These are phyloP conservation scores for Hygrophila difformis DNA, from an alignment of 257 asterid species.

Conservation along the genomic window DNA sequence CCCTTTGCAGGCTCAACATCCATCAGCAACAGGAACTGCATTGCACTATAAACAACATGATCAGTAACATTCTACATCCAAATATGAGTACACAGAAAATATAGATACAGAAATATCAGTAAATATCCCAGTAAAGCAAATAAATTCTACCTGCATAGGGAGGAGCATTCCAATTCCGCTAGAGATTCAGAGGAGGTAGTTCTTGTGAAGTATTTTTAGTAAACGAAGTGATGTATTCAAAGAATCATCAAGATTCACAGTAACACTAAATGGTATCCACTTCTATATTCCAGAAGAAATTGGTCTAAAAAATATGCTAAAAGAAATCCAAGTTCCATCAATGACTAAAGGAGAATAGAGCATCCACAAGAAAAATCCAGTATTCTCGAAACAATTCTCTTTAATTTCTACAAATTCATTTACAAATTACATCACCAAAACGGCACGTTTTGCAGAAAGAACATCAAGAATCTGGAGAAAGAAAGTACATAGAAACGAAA, in stretches of 20 bases:
- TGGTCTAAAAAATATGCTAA: too few relatives aligned
- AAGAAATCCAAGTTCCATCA: too few relatives aligned
- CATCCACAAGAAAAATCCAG: too few relatives aligned
- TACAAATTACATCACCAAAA: slow-evolving; percentile 21
- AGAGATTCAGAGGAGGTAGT: slow-evolving; percentile 17
- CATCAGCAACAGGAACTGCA: slow-evolving; percentile 21
- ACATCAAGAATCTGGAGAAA: slow-evolving; percentile 6
- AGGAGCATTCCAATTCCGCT: slow-evolving; percentile 42
- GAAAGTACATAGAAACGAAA: slow-evolving; percentile 13
- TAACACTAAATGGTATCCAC: slow-evolving; percentile 15
- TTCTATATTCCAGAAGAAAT: too few relatives aligned
- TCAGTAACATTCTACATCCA: slow-evolving; percentile 16
- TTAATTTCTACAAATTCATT: slow-evolving; percentile 6
- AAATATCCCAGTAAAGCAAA: slow-evolving; percentile 24
- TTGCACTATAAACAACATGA: slow-evolving; percentile 20
- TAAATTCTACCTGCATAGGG: slow-evolving; percentile 40
- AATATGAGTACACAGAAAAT: slow-evolving; percentile 11
- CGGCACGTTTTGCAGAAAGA: slow-evolving; percentile 17
- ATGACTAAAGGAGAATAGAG: too few relatives aligned
- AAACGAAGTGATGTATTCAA: slow-evolving; percentile 20
- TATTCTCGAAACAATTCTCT: slow-evolving; percentile 11
- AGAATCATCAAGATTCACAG: slow-evolving; percentile 15
- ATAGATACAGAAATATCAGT: background rate
- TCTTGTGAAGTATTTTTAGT: slow-evolving; percentile 19
- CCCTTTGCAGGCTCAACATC: slow-evolving; percentile 22